Evolutionary conservation across 495 filamentous ascomycete genomes (phyloP).

Genomic region (Poronia punctata): DNA sequence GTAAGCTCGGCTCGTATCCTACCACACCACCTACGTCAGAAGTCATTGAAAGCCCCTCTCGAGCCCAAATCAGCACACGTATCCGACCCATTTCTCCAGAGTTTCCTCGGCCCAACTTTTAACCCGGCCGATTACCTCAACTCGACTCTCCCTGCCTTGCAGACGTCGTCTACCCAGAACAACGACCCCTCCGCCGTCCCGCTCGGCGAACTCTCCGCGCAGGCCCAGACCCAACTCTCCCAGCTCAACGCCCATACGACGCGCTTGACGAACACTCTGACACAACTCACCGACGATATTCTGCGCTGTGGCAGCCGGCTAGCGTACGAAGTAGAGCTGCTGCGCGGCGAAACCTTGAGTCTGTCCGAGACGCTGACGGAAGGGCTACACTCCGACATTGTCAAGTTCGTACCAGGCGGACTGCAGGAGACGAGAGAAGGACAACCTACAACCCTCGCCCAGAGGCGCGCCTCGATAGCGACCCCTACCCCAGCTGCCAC

Average conservation of each 20-base stretch:
- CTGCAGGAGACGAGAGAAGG: slow-evolving; percentile 24
- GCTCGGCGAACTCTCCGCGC: slow-evolving; percentile 68
- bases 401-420: slow-evolving; percentile 56
- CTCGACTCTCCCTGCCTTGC: slow-evolving; percentile 58
- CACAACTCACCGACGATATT: slow-evolving; percentile 89
- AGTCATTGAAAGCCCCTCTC: slow-evolving; percentile 21
- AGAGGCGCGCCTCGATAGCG: slow-evolving; percentile 22
- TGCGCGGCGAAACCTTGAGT: slow-evolving; percentile 76
- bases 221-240: slow-evolving; percentile 76
- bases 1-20: slow-evolving; percentile 14
- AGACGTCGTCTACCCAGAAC: slow-evolving; percentile 24
- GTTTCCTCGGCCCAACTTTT: slow-evolving; percentile 68
- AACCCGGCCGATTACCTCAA: slow-evolving; percentile 80
- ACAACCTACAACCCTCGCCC: slow-evolving; percentile 13
- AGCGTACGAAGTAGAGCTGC: slow-evolving; percentile 89
- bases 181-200: slow-evolving; percentile 47
- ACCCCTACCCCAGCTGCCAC: slow-evolving; percentile 6
- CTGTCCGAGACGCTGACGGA: slow-evolving; percentile 72
- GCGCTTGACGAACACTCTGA: slow-evolving; percentile 73
- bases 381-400: slow-evolving; percentile 58
- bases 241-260: slow-evolving; percentile 83
- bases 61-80: slow-evolving; percentile 48
- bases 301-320: slow-evolving; percentile 76
- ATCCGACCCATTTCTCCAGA: slow-evolving; percentile 53
- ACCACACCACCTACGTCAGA: slow-evolving; percentile 19